Conservation (phyloP, 164 flowering plant species). For the Stephania japonica region DNA sequence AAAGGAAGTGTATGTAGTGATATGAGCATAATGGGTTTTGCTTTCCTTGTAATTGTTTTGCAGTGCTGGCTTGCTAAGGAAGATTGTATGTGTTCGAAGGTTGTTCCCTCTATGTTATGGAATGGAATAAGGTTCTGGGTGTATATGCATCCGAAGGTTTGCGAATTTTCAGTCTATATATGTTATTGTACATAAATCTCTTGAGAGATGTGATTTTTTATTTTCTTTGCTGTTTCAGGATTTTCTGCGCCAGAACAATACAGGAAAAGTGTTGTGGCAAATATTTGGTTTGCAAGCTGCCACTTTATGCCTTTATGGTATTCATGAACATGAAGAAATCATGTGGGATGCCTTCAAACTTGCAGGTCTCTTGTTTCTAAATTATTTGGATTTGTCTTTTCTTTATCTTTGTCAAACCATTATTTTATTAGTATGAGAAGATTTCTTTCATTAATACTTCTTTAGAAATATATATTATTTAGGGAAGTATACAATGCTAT, state of each 20-base stretch:
- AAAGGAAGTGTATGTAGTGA: background rate
- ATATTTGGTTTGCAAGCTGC: conserved; percentile 81
- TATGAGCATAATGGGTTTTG: background rate
- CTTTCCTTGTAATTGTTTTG: conserved; percentile 8
- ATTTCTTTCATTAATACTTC: background rate
- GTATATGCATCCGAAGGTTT: conserved; percentile 98
- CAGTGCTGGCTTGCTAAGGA: conserved; percentile 94
- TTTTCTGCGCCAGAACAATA: conserved; percentile 87
- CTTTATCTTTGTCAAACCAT: background rate
- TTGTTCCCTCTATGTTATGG: conserved; percentile 52
- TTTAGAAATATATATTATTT: background rate
- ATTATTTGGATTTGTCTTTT: background rate
- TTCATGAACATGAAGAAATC: conserved; percentile 78
- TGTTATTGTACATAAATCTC: background rate
- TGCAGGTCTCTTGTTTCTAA: conserved; percentile 44
- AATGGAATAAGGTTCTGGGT: conserved; percentile 73
- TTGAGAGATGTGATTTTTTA: background rate
- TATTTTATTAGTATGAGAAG: background rate
- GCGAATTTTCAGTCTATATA: conserved; percentile 6
- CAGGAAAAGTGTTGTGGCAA: conserved; percentile 95
- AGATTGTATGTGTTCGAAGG: conserved; percentile 89
- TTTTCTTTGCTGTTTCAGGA: conserved; percentile 42
- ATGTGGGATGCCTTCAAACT: conserved; percentile 79
- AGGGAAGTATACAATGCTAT: background rate
- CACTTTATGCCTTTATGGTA: conserved; percentile 78